Evolutionary conservation across 2,329 filamentous ascomycete species (phyloP).

Genomic region (Calonectria pteridis): DNA sequence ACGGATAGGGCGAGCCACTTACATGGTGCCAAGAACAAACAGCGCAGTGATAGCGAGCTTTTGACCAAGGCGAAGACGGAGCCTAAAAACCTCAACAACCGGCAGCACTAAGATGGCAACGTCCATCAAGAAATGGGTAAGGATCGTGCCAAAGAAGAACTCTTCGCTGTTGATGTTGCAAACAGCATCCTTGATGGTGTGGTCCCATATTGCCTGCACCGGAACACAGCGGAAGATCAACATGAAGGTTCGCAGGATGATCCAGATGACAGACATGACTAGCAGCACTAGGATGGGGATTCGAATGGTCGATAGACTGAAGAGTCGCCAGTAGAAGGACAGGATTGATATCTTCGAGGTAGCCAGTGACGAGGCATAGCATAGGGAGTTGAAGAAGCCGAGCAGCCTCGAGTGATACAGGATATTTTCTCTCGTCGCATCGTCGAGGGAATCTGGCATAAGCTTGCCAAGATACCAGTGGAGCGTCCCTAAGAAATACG

Average conservation of each 20-base stretch:
- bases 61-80: slow-evolving; percentile 41
- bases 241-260: slow-evolving; percentile 47
- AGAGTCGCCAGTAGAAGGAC: slow-evolving; percentile 47
- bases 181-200: slow-evolving; percentile 37
- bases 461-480: slow-evolving; percentile 36
- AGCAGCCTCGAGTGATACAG: slow-evolving; percentile 32
- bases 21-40: slow-evolving; percentile 44
- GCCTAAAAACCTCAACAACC: slow-evolving; percentile 43
- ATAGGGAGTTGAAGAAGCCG: slow-evolving; percentile 29
- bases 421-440: slow-evolving; percentile 20
- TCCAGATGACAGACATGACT: slow-evolving; percentile 40
- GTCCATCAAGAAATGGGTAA: slow-evolving; percentile 49
- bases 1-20: not conserved
- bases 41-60: slow-evolving; percentile 42
- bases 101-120: slow-evolving; percentile 48
- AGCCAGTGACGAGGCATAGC: slow-evolving; percentile 44
- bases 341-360: slow-evolving; percentile 47
- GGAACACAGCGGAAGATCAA: slow-evolving; percentile 51
- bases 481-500: slow-evolving; percentile 29
- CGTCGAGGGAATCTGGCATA: slow-evolving; percentile 24
- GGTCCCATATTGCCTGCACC: slow-evolving; percentile 50
- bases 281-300: slow-evolving; percentile 44
- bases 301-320: slow-evolving; percentile 43
- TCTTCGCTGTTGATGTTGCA: slow-evolving; percentile 47
- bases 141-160: slow-evolving; percentile 49